Evolutionary conservation across 2,329 filamentous ascomycete genomes (phyloP), one percentile per base, ranked within the genome.

Genomic region (Monilinia fructigena): DNA sequence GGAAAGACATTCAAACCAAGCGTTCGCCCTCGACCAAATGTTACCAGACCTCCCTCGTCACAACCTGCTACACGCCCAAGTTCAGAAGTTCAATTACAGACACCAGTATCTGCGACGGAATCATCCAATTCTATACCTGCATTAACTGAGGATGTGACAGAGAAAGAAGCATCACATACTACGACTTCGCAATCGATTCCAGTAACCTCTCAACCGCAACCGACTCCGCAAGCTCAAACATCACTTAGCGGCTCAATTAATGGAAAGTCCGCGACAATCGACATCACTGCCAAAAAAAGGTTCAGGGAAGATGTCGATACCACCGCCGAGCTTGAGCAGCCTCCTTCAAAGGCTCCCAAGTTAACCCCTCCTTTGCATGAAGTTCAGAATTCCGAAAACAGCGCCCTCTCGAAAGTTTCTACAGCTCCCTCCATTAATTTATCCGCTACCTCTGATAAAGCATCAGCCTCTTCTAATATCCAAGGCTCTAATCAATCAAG

Each of bases 1-100:
- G 61, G 28, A 31, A 75, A 73, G 59, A 63, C 63, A 3, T 91
- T 92, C 79, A 70, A 90, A 76, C 89, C 89, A 55, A 92, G 90
- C 79, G 85, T 85, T 70, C 85, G 85, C 42, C 76, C 82, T 70
- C 85, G 87, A 66, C 71, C 70, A 74, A 81, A 83, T 67, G 79
- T 82, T 68, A 80, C 81, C 70, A 78, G 80, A 65, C 76, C 79
- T 67, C 73, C 75, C 66, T 74, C 78, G 66, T 74, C 74, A 66
- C 75, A 76, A 58, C 73, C 80, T 54, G 76, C 80, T 42, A 70
- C 78, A 53, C 75, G 76, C 66, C 74, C 79, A 52, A 81, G 78
- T 70, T 75, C 76, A 65, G 77, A 78, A 68, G 77, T 75, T 45
- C 79, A 78, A 63, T 72, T 70, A 48, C 73, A 77, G 66, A 68